A percentile compares a stretch with the other conserved stretches of the same genome.
phyloP scores from a whole-genome alignment of 768 basidiomycete genomes.

The Podaxis sp. region DNA sequence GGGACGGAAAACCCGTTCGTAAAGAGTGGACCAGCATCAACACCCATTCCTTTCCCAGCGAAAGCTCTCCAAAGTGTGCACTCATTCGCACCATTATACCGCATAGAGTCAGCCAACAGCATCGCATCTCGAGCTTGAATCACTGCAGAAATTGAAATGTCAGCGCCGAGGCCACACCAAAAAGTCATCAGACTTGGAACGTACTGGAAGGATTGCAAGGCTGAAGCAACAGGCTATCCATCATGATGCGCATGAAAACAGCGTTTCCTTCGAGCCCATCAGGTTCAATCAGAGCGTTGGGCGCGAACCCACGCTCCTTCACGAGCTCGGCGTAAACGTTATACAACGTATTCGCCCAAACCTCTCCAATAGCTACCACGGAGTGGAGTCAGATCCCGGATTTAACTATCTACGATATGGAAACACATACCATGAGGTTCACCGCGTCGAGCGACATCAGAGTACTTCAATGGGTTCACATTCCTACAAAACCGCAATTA shows the following conservation, averaged over 20 bases:
- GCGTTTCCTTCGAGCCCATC: constrained; percentile 44
- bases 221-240: constrained; percentile 49
- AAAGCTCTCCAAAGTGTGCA: constrained; percentile 38
- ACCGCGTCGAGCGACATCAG: constrained; percentile 33
- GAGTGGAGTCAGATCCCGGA: background rate
- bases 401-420: background rate
- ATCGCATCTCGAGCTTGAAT: constrained; percentile 11
- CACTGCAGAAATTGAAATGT: background rate
- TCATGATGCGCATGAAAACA: constrained; percentile 50
- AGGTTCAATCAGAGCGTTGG: constrained; percentile 39
- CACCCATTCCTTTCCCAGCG: constrained; percentile 48
- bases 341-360: constrained; percentile 49
- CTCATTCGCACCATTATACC: constrained; percentile 9
- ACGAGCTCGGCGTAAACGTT: constrained; percentile 44
- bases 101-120: background rate
- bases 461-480: constrained; percentile 46
- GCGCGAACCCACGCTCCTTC: constrained; percentile 33
- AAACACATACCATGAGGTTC: constrained; percentile 44
- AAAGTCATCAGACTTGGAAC: constrained; percentile 16
- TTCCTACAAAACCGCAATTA: constrained; percentile 20
- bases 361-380: constrained; percentile 52
- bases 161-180: background rate
- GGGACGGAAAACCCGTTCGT: constrained; percentile 23
- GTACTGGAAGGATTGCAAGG: constrained; percentile 51
- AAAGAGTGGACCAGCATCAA: constrained; percentile 26